Base-by-base conservation (phyloP, 2,329 filamentous ascomycete genomes). In the Fusarium pseudoanthophilum region DNA sequence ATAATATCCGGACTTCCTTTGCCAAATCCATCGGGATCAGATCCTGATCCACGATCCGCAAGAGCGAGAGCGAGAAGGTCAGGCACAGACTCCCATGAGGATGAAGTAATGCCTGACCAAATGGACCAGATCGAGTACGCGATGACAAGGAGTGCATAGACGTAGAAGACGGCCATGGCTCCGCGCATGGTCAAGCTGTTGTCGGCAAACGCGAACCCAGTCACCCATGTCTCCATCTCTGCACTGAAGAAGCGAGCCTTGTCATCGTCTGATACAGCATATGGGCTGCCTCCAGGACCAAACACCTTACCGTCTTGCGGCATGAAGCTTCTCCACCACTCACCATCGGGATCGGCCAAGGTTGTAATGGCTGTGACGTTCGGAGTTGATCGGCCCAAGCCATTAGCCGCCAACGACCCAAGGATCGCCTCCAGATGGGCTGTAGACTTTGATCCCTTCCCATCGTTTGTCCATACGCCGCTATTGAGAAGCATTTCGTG, bases 321-420 rank as follows among this genome's bases (percentile, higher is more conserved):
- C 71, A 74, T 72, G 9, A 75, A 75, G 9, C 56, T 70, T 36
- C 53, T 76, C 74, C 73, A 74, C 73, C 74, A 76, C 30, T 71
- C 68, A 0, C 71, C 69, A 9, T 61, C 5, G 2, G 71, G 49
- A 14, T 71, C 43, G 10, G 55, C 60, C 2, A 75, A 49, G 3
- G 57, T 62, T 1, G 60, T 74, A 1, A 75, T 48, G 5, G 74
- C 60, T 6, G 62, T 45, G 14, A 55, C 21, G 2, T 65, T 66
- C 2, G 73, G 71, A 2, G 49, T 51, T 1, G 73, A 72, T 53
- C 73, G 45, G 4, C 56, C 71, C 11, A 76, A 24, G 4, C 71
- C 71, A 3, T 75, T 75, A 13, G 64, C 58, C 2, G 65, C 32
- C 18, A 75, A 21, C 9, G 59, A 61, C 5, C 64, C 73, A 6